These are phyloP conservation scores for Fusarium verrucosum DNA, from an alignment of 2,329 filamentous ascomycete genomes.

Conservation along the genomic window DNA sequence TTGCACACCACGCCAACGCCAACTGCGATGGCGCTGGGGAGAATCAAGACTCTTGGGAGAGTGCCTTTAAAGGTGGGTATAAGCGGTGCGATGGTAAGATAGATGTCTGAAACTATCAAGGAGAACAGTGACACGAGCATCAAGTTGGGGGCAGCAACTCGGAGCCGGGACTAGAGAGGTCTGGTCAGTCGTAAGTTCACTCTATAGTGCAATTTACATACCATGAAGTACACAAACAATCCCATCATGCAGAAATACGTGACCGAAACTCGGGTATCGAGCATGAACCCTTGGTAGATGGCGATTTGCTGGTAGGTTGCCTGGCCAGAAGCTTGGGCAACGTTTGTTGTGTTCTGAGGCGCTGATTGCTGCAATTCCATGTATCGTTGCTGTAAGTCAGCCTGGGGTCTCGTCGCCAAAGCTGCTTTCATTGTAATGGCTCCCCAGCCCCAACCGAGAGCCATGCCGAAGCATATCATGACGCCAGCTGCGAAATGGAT, in stretches of 20 bases:
- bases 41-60: constrained; percentile 2
- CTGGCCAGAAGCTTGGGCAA: constrained; percentile 15
- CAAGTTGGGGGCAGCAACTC: constrained; percentile 15
- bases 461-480: constrained; percentile 25
- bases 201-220: background rate
- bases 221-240: constrained; percentile 26
- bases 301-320: constrained; percentile 17
- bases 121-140: constrained; percentile 8
- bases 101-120: constrained; percentile 12
- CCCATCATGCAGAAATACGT: constrained; percentile 37
- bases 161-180: background rate
- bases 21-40: constrained; percentile 4
- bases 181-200: background rate
- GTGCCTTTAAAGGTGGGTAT: constrained; percentile 15
- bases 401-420: constrained; percentile 25
- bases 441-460: constrained; percentile 32
- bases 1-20: constrained; percentile 14
- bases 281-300: constrained; percentile 29
- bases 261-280: constrained; percentile 25
- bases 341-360: constrained; percentile 32
- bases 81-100: background rate
- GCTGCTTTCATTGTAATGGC: constrained; percentile 34
- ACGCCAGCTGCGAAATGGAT: constrained; percentile 30
- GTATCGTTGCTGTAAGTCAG: constrained; percentile 23
- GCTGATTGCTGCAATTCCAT: constrained; percentile 14